Percentiles rank a stretch among this genome's conserved stretches.
These are phyloP conservation scores for Beauveria sp. DNA, from an alignment of 2,329 filamentous ascomycete genomes.

Conservation along the genomic window DNA sequence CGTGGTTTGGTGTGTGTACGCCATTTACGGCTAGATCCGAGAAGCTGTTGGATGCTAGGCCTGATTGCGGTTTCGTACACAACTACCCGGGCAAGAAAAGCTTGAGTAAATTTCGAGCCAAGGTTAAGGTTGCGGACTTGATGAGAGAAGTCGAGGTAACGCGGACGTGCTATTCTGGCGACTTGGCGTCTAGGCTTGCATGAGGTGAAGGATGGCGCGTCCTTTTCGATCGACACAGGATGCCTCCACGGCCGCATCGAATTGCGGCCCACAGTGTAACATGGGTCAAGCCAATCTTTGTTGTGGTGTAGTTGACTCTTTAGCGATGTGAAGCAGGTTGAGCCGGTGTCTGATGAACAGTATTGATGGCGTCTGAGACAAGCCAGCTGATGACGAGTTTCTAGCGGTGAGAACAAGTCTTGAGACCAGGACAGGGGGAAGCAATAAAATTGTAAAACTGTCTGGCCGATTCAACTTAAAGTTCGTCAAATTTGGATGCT, in stretches of 20 bases:
- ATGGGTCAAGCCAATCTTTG: neutral
- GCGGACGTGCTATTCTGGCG: too few species aligned
- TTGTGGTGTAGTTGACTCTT: too few species aligned
- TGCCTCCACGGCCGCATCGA: neutral
- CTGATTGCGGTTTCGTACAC: neutral
- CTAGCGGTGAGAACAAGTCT: neutral
- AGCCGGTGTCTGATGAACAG: too few species aligned
- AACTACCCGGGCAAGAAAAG: neutral
- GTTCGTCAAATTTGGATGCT: neutral
- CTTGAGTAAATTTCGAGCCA: neutral
- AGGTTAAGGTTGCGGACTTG: neutral
- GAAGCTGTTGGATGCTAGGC: neutral
- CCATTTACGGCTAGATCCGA: conserved; percentile 8
- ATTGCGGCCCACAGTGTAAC: neutral
- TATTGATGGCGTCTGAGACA: neutral
- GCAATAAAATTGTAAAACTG: too few species aligned
- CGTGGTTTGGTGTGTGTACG: neutral
- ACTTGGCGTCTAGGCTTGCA: too few species aligned
- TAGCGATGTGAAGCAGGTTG: neutral
- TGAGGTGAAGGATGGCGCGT: neutral
- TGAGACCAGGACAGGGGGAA: too few species aligned
- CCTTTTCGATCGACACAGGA: neutral
- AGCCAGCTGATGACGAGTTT: neutral
- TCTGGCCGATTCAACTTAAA: too few species aligned
- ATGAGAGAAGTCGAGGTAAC: neutral